Base-by-base conservation (phyloP, 306 rosid genomes). In the Potentilla sterilis region DNA sequence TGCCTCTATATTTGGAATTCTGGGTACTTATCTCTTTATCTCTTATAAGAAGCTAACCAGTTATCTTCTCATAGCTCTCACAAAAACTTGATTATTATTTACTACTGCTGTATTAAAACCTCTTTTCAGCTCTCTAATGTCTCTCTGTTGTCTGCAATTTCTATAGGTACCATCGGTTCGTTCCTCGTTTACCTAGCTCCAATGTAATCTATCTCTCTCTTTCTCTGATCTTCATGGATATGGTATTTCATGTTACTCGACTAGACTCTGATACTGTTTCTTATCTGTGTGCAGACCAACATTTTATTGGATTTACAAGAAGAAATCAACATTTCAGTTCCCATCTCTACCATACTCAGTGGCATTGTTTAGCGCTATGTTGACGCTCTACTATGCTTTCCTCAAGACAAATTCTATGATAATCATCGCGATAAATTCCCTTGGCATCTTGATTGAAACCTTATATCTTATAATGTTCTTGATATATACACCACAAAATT, bases 351-450 rank as follows among this genome's bases (percentile, higher is more conserved):
- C 88, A 9, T 85, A 85, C 69, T 79, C 82, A 14, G 82, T 79
- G 49, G 86, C 88, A 37, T 43, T 85, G 24, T 82, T 79, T 43
- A 79, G 84, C 11, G 74, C 84, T 8, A 85, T 73, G 82, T 43
- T 85, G 2, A 79, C 72, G 49, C 80, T 85, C 13, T 85, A 85
- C 78, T 85, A 85, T 66, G 88, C 80, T n/a, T n/a, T 69, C 19
- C 78, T 82, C 51, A 82, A 85, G 72, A 42, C 19, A 32, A n/a
- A 62, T 40, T 76, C 77, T 3, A 2, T 69, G n/a, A 32, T 85
- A 22, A 77, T 85, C 73, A 16, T 85, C 66, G 58, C 81, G 54
- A 82, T 85, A 59, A 82, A 74, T 34, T 44, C 83, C 24, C 9
- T 82, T 66, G 86, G 84, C 4, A 49, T 73, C n/a, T 59, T 48